Percentiles rank a stretch among this genome's conserved stretches.
phyloP scores from a whole-genome alignment of 352 stramenopile genomes.

The Phytopythium litorale region DNA sequence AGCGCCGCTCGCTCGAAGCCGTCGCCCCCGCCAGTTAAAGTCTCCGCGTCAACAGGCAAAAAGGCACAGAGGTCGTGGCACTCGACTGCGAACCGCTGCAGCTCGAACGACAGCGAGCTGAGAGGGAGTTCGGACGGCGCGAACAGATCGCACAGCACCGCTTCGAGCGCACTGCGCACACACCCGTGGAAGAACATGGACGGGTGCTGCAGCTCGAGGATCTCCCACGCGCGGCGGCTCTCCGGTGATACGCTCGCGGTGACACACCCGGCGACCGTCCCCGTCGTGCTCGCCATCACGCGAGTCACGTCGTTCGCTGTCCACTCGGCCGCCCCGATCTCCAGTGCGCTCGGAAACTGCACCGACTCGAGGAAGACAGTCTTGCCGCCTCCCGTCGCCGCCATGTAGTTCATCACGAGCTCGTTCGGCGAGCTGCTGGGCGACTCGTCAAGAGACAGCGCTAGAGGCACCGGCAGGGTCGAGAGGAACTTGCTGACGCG shows the following conservation, averaged over 20 bases:
- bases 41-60: conserved; percentile 3
- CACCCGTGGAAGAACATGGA: conserved; percentile 38
- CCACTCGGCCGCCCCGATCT: conserved; percentile 9
- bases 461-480: conserved; percentile 18
- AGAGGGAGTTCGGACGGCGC: neutral
- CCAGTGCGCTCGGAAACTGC: conserved; percentile 5
- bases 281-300: conserved; percentile 15
- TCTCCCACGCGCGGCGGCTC: conserved; percentile 13
- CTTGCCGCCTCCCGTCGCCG: conserved; percentile 15
- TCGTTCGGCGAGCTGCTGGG: conserved; percentile 4
- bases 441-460: conserved; percentile 16
- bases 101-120: conserved; percentile 10
- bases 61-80: conserved; percentile 32
- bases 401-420: conserved; percentile 22
- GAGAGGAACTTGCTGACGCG: conserved; percentile 21
- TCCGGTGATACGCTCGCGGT: conserved; percentile 17
- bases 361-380: conserved; percentile 27
- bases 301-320: conserved; percentile 16
- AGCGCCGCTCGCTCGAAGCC: neutral
- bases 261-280: conserved; percentile 25
- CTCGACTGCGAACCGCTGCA: conserved; percentile 32
- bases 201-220: conserved; percentile 25
- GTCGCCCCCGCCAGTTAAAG: neutral
- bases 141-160: conserved; percentile 24
- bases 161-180: conserved; percentile 20